These are phyloP conservation scores for Peronosclerospora sorghi DNA, from an alignment of 352 stramenopile genomes.

Conservation along the genomic window DNA sequence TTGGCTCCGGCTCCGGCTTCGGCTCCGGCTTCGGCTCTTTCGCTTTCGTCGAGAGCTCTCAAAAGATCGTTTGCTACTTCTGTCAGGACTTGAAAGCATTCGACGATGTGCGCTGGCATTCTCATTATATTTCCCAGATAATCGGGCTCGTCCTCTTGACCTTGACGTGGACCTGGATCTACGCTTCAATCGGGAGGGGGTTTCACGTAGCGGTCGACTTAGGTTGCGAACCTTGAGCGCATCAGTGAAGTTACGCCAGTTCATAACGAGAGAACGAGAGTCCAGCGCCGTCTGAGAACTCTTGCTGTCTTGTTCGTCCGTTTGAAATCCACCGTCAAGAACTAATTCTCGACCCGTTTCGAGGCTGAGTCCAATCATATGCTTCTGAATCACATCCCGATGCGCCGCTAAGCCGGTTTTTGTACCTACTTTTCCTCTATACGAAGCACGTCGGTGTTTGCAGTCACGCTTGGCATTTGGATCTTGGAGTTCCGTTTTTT, in stretches of 20 bases:
- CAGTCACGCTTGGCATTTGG: conserved; percentile 13
- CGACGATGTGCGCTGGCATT: not conserved
- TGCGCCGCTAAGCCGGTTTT: conserved; percentile 30
- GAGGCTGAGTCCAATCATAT: conserved; percentile 47
- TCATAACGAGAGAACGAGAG: not conserved
- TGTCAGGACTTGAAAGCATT: not conserved
- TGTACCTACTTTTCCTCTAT: conserved; percentile 32
- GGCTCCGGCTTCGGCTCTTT: too few species aligned
- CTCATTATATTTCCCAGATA: not conserved
- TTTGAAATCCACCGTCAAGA: conserved; percentile 14
- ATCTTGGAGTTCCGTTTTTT: not conserved
- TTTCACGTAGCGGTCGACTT: conserved; percentile 3
- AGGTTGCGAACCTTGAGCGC: conserved; percentile 30
- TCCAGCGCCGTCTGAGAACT: not conserved
- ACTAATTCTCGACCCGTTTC: conserved; percentile 27
- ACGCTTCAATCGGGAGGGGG: not conserved
- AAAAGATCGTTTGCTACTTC: too few species aligned
- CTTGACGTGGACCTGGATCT: conserved; percentile 9
- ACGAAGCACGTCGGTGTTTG: conserved; percentile 48
- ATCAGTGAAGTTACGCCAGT: conserved; percentile 22
- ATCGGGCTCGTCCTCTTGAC: conserved; percentile 1
- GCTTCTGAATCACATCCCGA: conserved; percentile 52
- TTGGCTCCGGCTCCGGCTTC: too few species aligned
- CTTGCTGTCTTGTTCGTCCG: not conserved
- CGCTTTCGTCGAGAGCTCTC: too few species aligned